Base-by-base conservation (phyloP, 352 stramenopile species). In the Poterioochromonas sp. region DNA sequence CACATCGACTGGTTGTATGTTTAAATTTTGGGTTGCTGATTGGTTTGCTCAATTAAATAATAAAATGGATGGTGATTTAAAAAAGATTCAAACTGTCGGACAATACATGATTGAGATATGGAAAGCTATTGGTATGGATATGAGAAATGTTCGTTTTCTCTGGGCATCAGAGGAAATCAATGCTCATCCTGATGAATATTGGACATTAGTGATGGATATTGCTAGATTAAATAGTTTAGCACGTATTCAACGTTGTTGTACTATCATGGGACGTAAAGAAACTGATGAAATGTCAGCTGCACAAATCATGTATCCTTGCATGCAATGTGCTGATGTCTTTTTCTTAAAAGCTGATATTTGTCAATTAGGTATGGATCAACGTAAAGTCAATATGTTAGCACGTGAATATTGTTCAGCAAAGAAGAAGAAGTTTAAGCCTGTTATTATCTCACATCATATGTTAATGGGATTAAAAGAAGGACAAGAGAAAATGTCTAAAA, bases 1-100 rank as follows among this genome's bases (percentile, higher is more conserved):
- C 12, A 98, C 94, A 44, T 88, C 85, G 18, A 83, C 89, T 2
- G 95, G 94, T 39, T 92, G 92, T 35, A 93, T 96, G 11, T 99
- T 99, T 84, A 93, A 96, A 82, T 99, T 99, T 85, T 99, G 96
- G 96, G 94, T 99, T 39, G 96, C 96, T n/a, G 96, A 99, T 84
- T 99, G 96, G 96, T 99, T 99, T 84, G 96, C 95, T 22, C 92
- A 98, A 81, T 92, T 99, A 81, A 99, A 99, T 85, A 97, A 97
- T 85, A 99, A 99, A 86, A 98, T 99, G 93, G 94, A 93, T 73
- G 94, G 94, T 44, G 94, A 98, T 83, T 84, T 99, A 35, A 88
- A 93, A 60, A 98, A 98, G 86, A 99, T 99, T 83, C 90, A 90
- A 47, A 90, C 88, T 22, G 92, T 97, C 51, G 92, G 92, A 64